phyloP scores from a whole-genome alignment of 345 rosid species.

The Eucalyptus shirleyi region DNA sequence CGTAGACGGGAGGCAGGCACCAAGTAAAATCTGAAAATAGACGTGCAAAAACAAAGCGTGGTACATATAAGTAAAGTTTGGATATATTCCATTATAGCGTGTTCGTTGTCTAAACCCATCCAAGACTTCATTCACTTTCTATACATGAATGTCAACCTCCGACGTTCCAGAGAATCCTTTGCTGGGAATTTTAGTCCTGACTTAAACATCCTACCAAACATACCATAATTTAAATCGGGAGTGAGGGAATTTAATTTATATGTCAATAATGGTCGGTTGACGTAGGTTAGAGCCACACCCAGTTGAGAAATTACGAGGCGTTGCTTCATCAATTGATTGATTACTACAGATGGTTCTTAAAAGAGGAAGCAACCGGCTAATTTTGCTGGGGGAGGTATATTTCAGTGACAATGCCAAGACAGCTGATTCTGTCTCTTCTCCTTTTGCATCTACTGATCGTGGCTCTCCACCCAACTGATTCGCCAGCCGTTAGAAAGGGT shows the following conservation, averaged over 20 bases:
- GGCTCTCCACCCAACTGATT: too few relatives aligned
- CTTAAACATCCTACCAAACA: neutral
- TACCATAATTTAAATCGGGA: neutral
- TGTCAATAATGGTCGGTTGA: neutral
- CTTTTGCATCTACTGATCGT: too few relatives aligned
- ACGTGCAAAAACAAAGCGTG: neutral
- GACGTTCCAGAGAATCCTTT: neutral
- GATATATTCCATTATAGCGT: neutral
- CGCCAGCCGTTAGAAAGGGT: too few relatives aligned
- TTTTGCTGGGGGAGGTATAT: neutral
- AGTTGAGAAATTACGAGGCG: neutral
- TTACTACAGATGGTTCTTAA: neutral
- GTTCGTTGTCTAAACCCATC: neutral
- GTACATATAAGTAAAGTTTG: neutral
- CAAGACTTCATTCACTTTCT: neutral
- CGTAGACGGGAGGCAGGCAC: neutral
- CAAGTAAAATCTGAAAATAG: neutral
- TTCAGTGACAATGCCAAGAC: neutral
- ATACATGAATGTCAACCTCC: neutral
- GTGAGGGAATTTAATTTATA: neutral
- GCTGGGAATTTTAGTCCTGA: neutral
- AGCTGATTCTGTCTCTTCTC: neutral
- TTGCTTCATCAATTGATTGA: neutral
- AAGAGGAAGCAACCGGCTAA: neutral
- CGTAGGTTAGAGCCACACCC: neutral